Conservation (phyloP, 768 basidiomycete genomes). For the Postia placenta region DNA sequence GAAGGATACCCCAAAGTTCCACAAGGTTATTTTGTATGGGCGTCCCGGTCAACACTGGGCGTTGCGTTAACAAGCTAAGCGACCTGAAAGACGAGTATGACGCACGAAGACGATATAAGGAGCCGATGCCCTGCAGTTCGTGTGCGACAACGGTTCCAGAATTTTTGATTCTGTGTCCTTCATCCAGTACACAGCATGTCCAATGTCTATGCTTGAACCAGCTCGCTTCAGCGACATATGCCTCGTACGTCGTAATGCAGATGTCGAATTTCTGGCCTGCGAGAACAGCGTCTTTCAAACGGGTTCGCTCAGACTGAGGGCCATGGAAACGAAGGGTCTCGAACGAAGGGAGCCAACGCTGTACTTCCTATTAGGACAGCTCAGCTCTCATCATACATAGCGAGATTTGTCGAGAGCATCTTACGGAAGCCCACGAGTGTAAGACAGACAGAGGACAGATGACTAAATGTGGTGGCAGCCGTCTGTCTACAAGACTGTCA, state of each 20-base stretch:
- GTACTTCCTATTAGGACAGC: constrained; percentile 36
- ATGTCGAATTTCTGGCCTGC: constrained; percentile 36
- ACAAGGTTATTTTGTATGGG: constrained; percentile 64
- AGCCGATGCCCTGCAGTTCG: constrained; percentile 50
- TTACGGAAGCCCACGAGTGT: constrained; percentile 49
- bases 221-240: constrained; percentile 46
- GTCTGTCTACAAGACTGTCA: constrained; percentile 22
- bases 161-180: constrained; percentile 73
- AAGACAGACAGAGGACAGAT: constrained; percentile 69
- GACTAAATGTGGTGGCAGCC: constrained; percentile 64
- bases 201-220: constrained; percentile 60
- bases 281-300: constrained; percentile 42
- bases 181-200: constrained; percentile 57
- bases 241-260: constrained; percentile 66
- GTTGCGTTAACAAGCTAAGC: neutral
- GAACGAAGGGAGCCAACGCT: constrained; percentile 49
- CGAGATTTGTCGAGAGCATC: constrained; percentile 5
- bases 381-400: neutral
- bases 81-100: neutral
- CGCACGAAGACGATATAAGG: constrained; percentile 51
- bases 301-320: constrained; percentile 42
- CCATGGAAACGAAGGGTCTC: constrained; percentile 59
- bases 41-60: constrained; percentile 62
- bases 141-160: constrained; percentile 45
- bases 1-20: constrained; percentile 51